Conservation (phyloP, 2,329 filamentous ascomycete species). For the Aspergillus fructus region DNA sequence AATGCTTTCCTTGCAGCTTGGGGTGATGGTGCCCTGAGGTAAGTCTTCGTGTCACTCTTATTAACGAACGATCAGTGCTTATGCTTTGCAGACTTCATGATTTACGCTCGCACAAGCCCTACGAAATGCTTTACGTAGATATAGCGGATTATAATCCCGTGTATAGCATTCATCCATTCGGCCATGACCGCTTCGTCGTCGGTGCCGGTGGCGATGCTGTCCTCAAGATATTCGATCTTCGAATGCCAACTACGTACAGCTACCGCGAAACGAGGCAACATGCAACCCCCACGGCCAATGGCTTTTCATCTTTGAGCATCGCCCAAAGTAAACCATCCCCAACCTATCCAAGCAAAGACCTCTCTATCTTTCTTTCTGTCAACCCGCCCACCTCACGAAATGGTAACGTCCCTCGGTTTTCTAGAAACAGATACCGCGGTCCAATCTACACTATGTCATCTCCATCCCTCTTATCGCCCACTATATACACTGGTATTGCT, state of each 20-base stretch:
- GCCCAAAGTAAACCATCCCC: background rate
- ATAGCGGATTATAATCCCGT: slow-evolving; percentile 58
- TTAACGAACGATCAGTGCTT: background rate
- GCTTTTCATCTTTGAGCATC: background rate
- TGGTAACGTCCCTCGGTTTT: slow-evolving; percentile 5
- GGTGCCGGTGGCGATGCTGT: slow-evolving; percentile 58
- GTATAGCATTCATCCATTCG: slow-evolving; percentile 58
- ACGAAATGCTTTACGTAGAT: slow-evolving; percentile 54
- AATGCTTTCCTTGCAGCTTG: slow-evolving; percentile 60
- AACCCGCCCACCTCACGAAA: slow-evolving; percentile 18
- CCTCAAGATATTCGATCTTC: slow-evolving; percentile 63
- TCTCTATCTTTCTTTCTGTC: slow-evolving; percentile 46
- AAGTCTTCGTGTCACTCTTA: background rate
- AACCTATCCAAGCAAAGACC: slow-evolving; percentile 29
- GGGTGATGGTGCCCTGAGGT: slow-evolving; percentile 55
- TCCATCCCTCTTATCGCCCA: slow-evolving; percentile 45
- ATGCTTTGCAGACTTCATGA: slow-evolving; percentile 55
- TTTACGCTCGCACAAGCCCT: slow-evolving; percentile 51
- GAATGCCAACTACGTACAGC: slow-evolving; percentile 44
- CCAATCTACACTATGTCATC: slow-evolving; percentile 47
- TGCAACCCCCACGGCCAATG: background rate
- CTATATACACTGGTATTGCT: slow-evolving; percentile 46
- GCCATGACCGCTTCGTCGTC: slow-evolving; percentile 56
- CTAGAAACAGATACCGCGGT: slow-evolving; percentile 38
- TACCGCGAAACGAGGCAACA: slow-evolving; percentile 28